phyloP scores from a whole-genome alignment of 2,329 filamentous ascomycete species.

The Lecanicillium sp. region DNA sequence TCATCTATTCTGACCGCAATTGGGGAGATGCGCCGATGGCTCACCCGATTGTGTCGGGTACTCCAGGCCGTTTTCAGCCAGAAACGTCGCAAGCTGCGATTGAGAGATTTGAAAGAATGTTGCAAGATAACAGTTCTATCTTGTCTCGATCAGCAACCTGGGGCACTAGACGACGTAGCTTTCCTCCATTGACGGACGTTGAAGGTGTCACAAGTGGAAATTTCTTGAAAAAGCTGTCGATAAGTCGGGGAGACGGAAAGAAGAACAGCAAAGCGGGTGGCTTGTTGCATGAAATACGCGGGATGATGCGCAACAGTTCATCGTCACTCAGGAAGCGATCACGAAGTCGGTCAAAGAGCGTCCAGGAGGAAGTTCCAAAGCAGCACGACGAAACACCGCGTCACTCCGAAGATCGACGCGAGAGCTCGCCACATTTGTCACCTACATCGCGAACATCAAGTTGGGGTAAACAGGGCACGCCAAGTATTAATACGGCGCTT shows the following conservation, averaged over 20 bases:
- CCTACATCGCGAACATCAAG: conserved; percentile 44
- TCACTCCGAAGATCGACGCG: conserved; percentile 24
- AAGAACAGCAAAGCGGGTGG: conserved; percentile 36
- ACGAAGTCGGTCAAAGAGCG: conserved; percentile 32
- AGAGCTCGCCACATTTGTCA: conserved; percentile 36
- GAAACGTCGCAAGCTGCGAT: conserved; percentile 47
- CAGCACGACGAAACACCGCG: conserved; percentile 19
- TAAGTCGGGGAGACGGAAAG: conserved; percentile 36
- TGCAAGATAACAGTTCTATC: conserved; percentile 48
- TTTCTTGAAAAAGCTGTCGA: conserved; percentile 54
- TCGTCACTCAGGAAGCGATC: conserved; percentile 38
- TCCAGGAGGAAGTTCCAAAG: conserved; percentile 10
- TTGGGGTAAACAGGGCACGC: conserved; percentile 43
- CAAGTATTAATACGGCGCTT: conserved; percentile 53
- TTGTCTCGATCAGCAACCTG: conserved; percentile 60
- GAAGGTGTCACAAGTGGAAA: conserved; percentile 53
- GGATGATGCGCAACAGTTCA: conserved; percentile 41
- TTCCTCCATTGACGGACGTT: conserved; percentile 51
- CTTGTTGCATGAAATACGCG: conserved; percentile 41
- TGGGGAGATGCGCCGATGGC: conserved; percentile 43
- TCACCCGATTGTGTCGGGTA: conserved; percentile 32
- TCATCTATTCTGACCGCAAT: conserved; percentile 38
- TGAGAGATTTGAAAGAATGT: conserved; percentile 41
- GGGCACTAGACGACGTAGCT: conserved; percentile 59
- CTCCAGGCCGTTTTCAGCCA: conserved; percentile 33